A percentile compares a stretch with the other conserved stretches of the same genome.
These are phyloP conservation scores for Thielaviopsis euricoi DNA, from an alignment of 2,329 filamentous ascomycete species.

Conservation along the genomic window DNA sequence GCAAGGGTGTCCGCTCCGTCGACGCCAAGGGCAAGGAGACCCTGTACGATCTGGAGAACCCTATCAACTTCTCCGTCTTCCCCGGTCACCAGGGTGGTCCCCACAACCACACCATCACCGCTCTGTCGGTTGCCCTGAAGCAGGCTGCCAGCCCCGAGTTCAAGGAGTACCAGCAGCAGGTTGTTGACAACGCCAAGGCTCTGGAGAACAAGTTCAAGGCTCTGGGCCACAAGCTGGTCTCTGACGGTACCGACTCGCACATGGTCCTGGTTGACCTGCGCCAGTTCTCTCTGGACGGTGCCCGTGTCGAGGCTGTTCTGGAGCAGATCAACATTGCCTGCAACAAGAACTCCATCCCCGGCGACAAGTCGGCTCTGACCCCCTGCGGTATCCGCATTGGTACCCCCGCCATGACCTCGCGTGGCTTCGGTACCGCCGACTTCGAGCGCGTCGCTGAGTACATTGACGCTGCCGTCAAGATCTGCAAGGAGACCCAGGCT, in stretches of 20 bases:
- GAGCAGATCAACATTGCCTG: constrained; percentile 98
- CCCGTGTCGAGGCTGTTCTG: constrained; percentile 85
- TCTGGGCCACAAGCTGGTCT: constrained; percentile 85
- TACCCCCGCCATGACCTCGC: constrained; percentile 90
- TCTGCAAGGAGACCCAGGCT: constrained; percentile 75
- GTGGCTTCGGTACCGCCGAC: constrained; percentile 82
- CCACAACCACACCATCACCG: constrained; percentile 99
- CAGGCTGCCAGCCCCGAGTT: constrained; percentile 85
- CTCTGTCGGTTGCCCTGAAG: constrained; percentile 83
- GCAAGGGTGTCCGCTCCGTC: constrained; percentile 81
- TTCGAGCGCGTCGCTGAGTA: constrained; percentile 82
- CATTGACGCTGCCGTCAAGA: constrained; percentile 77
- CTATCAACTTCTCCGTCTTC: constrained; percentile 99
- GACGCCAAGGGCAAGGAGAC: constrained; percentile 86
- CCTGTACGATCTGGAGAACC: constrained; percentile 82
- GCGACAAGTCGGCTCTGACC: constrained; percentile 91
- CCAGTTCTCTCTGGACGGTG: constrained; percentile 72
- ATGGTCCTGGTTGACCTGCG: constrained; percentile 93
- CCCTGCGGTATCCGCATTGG: constrained; percentile 92
- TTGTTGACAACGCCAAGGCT: constrained; percentile 84
- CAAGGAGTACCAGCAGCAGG: constrained; percentile 83
- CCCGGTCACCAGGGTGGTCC: constrained; percentile 96
- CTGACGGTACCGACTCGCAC: constrained; percentile 92
- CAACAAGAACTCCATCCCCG: constrained; percentile 98
- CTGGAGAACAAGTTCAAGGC: constrained; percentile 71